phyloP scores from a whole-genome alignment of 768 basidiomycete genomes.

The Pleurotus ostreatus region DNA sequence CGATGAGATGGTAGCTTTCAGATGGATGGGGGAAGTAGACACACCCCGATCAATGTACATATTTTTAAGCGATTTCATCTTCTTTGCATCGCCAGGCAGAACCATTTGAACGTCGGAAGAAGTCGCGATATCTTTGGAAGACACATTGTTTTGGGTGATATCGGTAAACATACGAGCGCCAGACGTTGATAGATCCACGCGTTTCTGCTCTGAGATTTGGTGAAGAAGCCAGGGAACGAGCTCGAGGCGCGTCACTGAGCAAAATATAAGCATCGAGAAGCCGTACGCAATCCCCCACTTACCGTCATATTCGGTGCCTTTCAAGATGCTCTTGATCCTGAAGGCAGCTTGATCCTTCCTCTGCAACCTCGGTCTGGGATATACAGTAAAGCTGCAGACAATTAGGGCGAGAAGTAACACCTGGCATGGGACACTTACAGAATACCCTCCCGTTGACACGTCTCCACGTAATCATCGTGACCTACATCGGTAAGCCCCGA shows the following conservation, averaged over 20 bases:
- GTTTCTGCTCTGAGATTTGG: constrained; percentile 77
- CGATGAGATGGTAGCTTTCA: neutral
- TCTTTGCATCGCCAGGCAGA: constrained; percentile 67
- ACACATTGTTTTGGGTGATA: constrained; percentile 23
- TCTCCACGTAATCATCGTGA: constrained; percentile 61
- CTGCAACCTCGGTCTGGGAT: constrained; percentile 44
- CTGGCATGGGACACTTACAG: constrained; percentile 43
- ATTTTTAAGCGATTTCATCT: constrained; percentile 66
- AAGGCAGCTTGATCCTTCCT: constrained; percentile 64
- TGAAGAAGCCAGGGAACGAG: constrained; percentile 73
- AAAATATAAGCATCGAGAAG: constrained; percentile 6
- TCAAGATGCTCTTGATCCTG: constrained; percentile 81
- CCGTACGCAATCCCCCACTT: constrained; percentile 15
- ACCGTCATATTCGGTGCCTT: constrained; percentile 75
- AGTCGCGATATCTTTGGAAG: constrained; percentile 32
- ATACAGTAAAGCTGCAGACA: constrained; percentile 34
- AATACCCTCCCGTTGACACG: constrained; percentile 79
- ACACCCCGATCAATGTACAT: constrained; percentile 66
- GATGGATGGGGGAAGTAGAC: constrained; percentile 9
- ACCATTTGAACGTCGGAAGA: constrained; percentile 57
- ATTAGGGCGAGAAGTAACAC: neutral
- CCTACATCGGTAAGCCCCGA: constrained; percentile 58
- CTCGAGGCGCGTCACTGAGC: constrained; percentile 52
- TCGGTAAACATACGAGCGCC: constrained; percentile 48
- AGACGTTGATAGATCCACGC: constrained; percentile 61